Evolutionary conservation across 768 basidiomycete species (phyloP), one percentile per base, ranked within the genome.

Genomic region (Hortiboletus flavorubellus): DNA sequence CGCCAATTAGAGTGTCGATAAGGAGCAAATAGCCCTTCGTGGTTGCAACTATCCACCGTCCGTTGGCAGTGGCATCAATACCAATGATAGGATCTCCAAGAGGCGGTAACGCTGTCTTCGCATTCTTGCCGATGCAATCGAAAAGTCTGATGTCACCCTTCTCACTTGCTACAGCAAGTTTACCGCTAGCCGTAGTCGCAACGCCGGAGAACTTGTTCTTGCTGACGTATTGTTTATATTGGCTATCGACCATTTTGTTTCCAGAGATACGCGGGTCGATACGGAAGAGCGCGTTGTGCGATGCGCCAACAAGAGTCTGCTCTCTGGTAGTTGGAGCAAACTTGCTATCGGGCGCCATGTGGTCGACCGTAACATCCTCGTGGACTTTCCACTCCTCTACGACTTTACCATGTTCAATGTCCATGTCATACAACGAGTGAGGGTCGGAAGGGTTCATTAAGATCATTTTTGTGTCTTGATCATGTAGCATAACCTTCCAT

Each of bases 361-460:
- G 87, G 70, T 89, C 81, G 59, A 99, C 91, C 15, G 80, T 76
- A 59, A 98, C 78, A 65, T 88, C 79, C 35, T 98, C 93, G 68
- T 94, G 87, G n/a, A 99, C 86, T 68, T 93, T 96, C 94, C 93
- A 98, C 70, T 99, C 97, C 68, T 99, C 97, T 21, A 98, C 93
- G 30, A 99, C 86, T 73, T 97, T 96, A 41, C 93, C 97, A 26
- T 86, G 85, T 71, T 96, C 89, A 58, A 99, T 82, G 73, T 99
- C 97, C 81, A 98, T 85, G 59, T 79, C 85, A 74, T 85, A 97
- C 41, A 99, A 75, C 0, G 93, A 86, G 64, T 92, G 84, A 4
- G 88, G 85, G 38, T 93, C 84, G 38, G 73, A 69, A 4, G 92
- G 85, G 67, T 97, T 89, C 83, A 91, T 91, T 53, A 99, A 69